phyloP scores from a whole-genome alignment of 257 asterid species.

The Salvia splendens region DNA sequence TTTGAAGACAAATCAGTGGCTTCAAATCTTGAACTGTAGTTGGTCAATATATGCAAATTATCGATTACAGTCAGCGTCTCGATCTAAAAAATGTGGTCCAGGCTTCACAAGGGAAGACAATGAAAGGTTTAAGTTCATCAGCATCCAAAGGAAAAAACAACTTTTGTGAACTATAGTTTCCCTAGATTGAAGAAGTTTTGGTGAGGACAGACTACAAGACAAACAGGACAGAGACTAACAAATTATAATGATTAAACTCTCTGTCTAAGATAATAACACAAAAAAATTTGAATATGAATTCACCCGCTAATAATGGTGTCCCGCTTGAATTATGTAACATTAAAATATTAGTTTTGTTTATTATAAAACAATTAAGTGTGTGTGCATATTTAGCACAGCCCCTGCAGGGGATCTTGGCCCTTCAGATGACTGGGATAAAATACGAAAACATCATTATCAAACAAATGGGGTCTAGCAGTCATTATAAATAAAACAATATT shows the following conservation, averaged over 20 bases:
- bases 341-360: too few species aligned
- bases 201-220: slow-evolving; percentile 43
- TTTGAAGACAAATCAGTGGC: slow-evolving; percentile 26
- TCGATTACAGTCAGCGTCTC: slow-evolving; percentile 7
- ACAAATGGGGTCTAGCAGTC: slow-evolving; percentile 5
- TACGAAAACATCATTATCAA: slow-evolving; percentile 17
- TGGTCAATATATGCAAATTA: slow-evolving; percentile 22
- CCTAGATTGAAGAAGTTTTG: slow-evolving; percentile 30
- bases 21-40: slow-evolving; percentile 15
- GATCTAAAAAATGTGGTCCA: slow-evolving; percentile 40
- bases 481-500: not conserved
- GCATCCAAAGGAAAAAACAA: slow-evolving; percentile 15
- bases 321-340: too few species aligned
- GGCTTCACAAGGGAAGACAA: slow-evolving; percentile 22
- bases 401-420: too few species aligned
- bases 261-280: slow-evolving; percentile 24
- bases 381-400: too few species aligned
- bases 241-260: slow-evolving; percentile 41
- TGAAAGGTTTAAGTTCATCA: slow-evolving; percentile 31
- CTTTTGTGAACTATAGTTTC: slow-evolving; percentile 31
- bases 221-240: slow-evolving; percentile 37
- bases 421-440: not conserved
- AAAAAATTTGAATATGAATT: slow-evolving; percentile 42
- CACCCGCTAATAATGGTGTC: slow-evolving; percentile 34
- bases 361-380: too few species aligned